These are phyloP conservation scores for Torrubiella hemipterigena DNA, from an alignment of 2,329 filamentous ascomycete species.

Conservation along the genomic window DNA sequence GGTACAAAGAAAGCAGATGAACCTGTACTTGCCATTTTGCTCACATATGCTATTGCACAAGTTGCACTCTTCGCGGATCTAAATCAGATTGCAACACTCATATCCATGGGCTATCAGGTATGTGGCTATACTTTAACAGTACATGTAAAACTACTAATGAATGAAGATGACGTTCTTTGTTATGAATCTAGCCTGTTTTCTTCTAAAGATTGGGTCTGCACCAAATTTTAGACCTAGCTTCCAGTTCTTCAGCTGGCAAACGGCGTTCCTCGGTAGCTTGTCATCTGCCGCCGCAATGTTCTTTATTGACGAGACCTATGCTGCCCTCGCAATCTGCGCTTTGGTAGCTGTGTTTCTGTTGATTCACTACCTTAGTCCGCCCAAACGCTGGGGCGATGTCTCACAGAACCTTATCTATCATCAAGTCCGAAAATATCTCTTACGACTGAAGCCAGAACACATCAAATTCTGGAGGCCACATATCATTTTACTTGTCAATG, in stretches of 20 bases:
- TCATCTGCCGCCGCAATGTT: conserved; percentile 76
- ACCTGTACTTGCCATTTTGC: conserved; percentile 61
- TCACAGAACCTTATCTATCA: conserved; percentile 78
- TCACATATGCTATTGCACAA: conserved; percentile 67
- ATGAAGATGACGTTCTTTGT: conserved; percentile 73
- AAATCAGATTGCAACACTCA: conserved; percentile 79
- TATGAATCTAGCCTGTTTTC: conserved; percentile 77
- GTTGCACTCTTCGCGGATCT: conserved; percentile 71
- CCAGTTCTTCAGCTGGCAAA: conserved; percentile 81
- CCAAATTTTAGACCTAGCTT: conserved; percentile 85
- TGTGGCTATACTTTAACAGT: conserved; percentile 8
- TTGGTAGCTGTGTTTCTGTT: conserved; percentile 68
- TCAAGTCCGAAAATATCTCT: conserved; percentile 76
- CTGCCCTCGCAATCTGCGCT: conserved; percentile 60
- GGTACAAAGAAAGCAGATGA: conserved; percentile 63
- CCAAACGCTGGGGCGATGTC: conserved; percentile 83
- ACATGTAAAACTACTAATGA: conserved; percentile 6
- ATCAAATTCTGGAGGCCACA: conserved; percentile 92
- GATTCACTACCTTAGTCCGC: conserved; percentile 76
- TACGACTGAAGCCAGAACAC: conserved; percentile 75
- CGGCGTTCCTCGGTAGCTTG: conserved; percentile 62
- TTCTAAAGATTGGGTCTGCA: conserved; percentile 76
- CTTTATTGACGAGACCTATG: conserved; percentile 76
- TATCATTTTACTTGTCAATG: conserved; percentile 72
- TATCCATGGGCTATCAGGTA: conserved; percentile 79